Evolutionary conservation across 73 alveolate genomes (phyloP).

Genomic region (Paramecium sonneborni): DNA sequence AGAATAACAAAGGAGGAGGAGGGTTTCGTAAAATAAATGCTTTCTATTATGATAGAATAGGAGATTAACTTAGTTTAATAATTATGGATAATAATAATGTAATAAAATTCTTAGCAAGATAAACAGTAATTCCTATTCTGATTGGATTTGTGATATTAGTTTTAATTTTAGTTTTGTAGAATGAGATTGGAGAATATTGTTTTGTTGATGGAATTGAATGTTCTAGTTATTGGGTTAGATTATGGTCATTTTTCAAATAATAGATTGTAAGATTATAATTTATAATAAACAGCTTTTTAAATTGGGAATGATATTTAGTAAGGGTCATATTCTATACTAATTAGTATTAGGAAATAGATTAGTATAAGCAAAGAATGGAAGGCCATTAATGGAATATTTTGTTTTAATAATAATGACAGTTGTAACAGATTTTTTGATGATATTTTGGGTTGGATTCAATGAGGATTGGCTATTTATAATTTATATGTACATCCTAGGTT

Average conservation of each 20-base stretch:
- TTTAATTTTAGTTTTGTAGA: background rate
- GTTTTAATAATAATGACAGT: background rate
- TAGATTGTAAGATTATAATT: background rate
- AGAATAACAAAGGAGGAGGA: background rate
- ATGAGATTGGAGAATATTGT: slow-evolving; percentile 28
- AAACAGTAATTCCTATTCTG: background rate
- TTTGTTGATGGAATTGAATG: slow-evolving; percentile 20
- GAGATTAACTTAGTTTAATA: background rate
- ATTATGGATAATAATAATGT: background rate
- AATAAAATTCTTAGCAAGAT: background rate
- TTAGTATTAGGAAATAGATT: background rate
- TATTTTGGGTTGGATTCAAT: slow-evolving; percentile 43
- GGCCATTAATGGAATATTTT: slow-evolving; percentile 49
- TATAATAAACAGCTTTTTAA: slow-evolving; percentile 14
- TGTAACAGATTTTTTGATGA: slow-evolving; percentile 8
- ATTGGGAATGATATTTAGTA: background rate
- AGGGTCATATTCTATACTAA: slow-evolving; percentile 21
- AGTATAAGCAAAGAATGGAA: background rate
- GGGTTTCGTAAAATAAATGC: background rate
- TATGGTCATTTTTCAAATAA: slow-evolving; percentile 5
- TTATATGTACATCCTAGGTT: background rate
- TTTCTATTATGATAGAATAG: slow-evolving; percentile 37
- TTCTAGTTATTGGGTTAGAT: slow-evolving; percentile 22
- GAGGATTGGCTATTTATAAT: slow-evolving; percentile 37
- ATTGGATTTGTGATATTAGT: background rate